Conservation (phyloP, 2,329 filamentous ascomycete species). For the Ophiostoma sp. region DNA sequence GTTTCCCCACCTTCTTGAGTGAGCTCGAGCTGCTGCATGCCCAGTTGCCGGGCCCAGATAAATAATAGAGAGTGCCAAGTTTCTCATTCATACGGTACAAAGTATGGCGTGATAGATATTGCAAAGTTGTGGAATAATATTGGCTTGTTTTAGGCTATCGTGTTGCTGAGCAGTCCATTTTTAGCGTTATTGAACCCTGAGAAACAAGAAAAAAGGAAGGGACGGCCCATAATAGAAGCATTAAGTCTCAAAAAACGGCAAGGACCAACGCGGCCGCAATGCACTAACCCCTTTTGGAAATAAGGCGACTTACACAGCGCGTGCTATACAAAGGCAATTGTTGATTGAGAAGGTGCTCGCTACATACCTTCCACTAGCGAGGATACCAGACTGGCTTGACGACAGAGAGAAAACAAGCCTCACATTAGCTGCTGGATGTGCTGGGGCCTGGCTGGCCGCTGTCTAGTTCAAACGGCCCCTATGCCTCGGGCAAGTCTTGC, state of each 20-base stretch:
- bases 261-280: background rate
- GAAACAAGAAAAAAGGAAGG: background rate
- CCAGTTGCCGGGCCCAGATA: background rate
- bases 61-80: background rate
- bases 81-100: too few relatives aligned
- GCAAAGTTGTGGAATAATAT: background rate
- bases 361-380: background rate
- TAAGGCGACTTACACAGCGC: conserved; percentile 8
- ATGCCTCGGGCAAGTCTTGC: background rate
- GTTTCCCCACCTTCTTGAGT: conserved; percentile 2
- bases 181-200: background rate
- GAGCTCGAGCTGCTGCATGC: background rate
- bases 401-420: background rate
- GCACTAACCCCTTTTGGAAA: conserved; percentile 12
- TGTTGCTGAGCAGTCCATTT: background rate
- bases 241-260: background rate
- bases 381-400: background rate
- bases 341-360: background rate
- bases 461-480: background rate
- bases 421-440: background rate
- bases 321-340: too few relatives aligned
- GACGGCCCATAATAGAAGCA: background rate
- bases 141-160: background rate
- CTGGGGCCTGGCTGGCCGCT: background rate
- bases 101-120: background rate